Percentiles rank a stretch among this genome's conserved stretches.
Evolutionary conservation across 352 stramenopile species (phyloP).

Genomic region (Globisporangium mamillatum): DNA sequence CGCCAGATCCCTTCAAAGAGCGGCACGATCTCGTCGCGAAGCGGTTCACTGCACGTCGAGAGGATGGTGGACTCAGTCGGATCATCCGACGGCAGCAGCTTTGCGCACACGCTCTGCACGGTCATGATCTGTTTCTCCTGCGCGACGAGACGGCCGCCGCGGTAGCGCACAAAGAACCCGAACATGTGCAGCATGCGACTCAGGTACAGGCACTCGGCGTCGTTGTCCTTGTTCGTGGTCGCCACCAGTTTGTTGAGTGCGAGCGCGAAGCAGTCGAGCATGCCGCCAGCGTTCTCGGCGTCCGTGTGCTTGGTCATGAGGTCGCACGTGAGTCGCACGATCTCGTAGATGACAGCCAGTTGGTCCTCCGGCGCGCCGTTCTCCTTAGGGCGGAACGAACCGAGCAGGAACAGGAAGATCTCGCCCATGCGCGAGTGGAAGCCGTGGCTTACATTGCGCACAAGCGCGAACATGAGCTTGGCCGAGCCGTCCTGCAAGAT

Average conservation of each 20-base stretch:
- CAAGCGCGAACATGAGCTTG: constrained; percentile 80
- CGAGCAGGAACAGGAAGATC: constrained; percentile 69
- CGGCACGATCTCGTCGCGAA: constrained; percentile 47
- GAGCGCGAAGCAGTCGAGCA: constrained; percentile 66
- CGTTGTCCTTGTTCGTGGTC: constrained; percentile 25
- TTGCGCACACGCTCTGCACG: constrained; percentile 44
- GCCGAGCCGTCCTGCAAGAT: constrained; percentile 81
- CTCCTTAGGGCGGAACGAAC: constrained; percentile 62
- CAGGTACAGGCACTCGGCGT: constrained; percentile 62
- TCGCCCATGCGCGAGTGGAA: constrained; percentile 87
- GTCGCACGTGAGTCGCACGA: constrained; percentile 63
- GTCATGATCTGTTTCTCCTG: constrained; percentile 26
- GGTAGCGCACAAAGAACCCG: constrained; percentile 52
- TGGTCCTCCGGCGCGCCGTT: constrained; percentile 14
- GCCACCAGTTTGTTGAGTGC: constrained; percentile 54
- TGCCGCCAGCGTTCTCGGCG: constrained; percentile 47
- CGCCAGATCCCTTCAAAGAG: constrained; percentile 68
- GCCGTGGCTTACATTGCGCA: constrained; percentile 81
- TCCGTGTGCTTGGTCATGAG: constrained; percentile 81
- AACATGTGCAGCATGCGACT: constrained; percentile 63
- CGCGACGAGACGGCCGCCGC: constrained; percentile 49
- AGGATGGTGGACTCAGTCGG: constrained; percentile 38
- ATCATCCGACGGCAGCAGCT: constrained; percentile 25
- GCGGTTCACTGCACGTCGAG: constrained; percentile 24
- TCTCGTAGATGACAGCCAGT: constrained; percentile 52